Conservation (phyloP, 176 grass and related monocot species). For the Paspalum vaginatum region DNA sequence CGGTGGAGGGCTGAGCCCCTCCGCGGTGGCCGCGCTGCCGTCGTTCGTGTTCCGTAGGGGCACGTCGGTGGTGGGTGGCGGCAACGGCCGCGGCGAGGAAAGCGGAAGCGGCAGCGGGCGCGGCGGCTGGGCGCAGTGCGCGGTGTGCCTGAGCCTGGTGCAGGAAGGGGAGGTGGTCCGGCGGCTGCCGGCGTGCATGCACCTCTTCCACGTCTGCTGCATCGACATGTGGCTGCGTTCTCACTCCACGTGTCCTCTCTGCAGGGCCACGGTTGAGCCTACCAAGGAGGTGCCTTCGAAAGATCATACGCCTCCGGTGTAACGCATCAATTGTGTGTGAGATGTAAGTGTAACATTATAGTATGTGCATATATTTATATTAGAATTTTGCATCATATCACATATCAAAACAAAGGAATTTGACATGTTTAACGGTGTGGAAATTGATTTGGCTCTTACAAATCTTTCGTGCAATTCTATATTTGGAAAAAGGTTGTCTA, state of each 20-base stretch:
- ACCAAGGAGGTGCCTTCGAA: not conserved
- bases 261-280: conserved; percentile 52
- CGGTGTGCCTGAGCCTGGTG: conserved; percentile 68
- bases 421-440: too few relatives aligned
- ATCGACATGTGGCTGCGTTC: conserved; percentile 67
- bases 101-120: conserved; percentile 24
- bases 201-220: conserved; percentile 72
- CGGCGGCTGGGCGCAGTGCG: conserved; percentile 53
- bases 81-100: conserved; percentile 21
- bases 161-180: conserved; percentile 62
- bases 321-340: not conserved
- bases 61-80: not conserved
- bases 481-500: too few relatives aligned
- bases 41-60: conserved; percentile 44
- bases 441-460: too few relatives aligned
- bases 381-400: too few relatives aligned
- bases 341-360: too few relatives aligned
- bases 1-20: conserved; percentile 34
- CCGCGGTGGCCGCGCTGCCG: conserved; percentile 50
- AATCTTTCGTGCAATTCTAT: too few relatives aligned
- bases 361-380: too few relatives aligned
- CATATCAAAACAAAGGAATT: too few relatives aligned
- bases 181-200: conserved; percentile 69
- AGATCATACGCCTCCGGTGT: conserved; percentile 30
- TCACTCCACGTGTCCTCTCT: conserved; percentile 75